Evolutionary conservation across 2,329 filamentous ascomycete species (phyloP), one percentile per base, ranked within the genome.

Genomic region (Furcasterigmium furcatum): DNA sequence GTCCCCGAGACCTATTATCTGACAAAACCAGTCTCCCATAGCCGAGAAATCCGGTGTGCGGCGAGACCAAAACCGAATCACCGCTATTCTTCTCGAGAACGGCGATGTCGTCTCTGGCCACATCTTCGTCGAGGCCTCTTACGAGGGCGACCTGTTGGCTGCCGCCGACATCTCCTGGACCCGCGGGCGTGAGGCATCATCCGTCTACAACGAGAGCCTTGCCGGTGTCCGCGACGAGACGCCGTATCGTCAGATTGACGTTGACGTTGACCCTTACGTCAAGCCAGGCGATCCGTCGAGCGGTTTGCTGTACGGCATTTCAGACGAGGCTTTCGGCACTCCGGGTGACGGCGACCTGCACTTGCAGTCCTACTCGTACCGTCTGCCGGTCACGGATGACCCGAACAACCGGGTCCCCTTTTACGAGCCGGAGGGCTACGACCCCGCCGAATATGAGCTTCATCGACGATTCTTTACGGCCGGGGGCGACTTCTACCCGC

Each of bases 101-200:
- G 47, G 45, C 9, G 43, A 47, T 7, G n/a, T 18, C 2, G 34
- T 44, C n/a, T 34, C 45, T 16, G 38, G 20, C 22, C 32, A 55
- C 35, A 48, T 56, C 25, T 55, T 58, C 36, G 50, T 59, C 25
- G 57, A 58, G 21, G 57, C 55, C 6, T 52, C 53, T 10, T 59
- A 59, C 32, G 56, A 59, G 22, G 56, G 56, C 9, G 57, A 59
- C 29, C 46, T 59, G 4, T 48, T 58, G 27, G 55, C 53, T 12
- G 53, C 53, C 5, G 47, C 52, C 3, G 47, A 45, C 3, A 46
- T 54, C 8, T 41, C 52, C 2, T 52, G 45, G 24, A 48, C 36
- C 14, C 32, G 45, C 24, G 53, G 52, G 12, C 52, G 53, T 20
- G 55, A 56, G 36, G 32, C 45, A 13, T 27, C 24, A 20, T 27